Evolutionary conservation across 2,329 filamentous ascomycete genomes (phyloP).

Genomic region (Botrytis deweyae): DNA sequence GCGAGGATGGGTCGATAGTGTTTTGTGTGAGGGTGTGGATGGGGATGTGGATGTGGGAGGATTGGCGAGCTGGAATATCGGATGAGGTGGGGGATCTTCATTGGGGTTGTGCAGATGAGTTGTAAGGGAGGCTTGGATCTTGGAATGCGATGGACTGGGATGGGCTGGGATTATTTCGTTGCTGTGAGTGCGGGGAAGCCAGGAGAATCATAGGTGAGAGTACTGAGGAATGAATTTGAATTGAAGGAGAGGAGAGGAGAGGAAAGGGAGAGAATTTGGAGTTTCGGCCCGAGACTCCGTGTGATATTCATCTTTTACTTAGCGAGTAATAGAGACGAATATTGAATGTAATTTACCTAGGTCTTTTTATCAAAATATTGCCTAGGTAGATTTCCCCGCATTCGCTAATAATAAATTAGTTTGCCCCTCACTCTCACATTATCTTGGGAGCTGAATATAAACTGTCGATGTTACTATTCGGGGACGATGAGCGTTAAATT

Average conservation of each 20-base stretch:
- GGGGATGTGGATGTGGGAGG: background rate
- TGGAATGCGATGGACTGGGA: background rate
- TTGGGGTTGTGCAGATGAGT: background rate
- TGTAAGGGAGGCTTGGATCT: background rate
- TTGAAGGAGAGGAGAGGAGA: background rate
- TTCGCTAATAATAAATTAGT: background rate
- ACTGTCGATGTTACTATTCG: background rate
- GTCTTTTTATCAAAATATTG: background rate
- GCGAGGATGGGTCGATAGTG: background rate
- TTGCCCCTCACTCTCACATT: background rate
- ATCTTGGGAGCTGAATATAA: background rate
- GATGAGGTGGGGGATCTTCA: background rate
- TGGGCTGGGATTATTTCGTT: background rate
- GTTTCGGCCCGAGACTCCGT: background rate
- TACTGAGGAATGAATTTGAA: background rate
- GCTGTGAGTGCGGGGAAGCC: fast-evolving
- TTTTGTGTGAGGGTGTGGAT: background rate
- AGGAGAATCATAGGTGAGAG: background rate
- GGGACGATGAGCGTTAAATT: background rate
- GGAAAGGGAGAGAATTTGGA: background rate
- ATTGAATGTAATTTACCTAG: background rate
- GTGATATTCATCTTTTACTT: background rate
- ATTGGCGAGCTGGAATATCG: background rate
- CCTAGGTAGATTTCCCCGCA: background rate
- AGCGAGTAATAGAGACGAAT: background rate